These are phyloP conservation scores for Copromyces sp. DNA, from an alignment of 495 filamentous ascomycete species.

Conservation along the genomic window DNA sequence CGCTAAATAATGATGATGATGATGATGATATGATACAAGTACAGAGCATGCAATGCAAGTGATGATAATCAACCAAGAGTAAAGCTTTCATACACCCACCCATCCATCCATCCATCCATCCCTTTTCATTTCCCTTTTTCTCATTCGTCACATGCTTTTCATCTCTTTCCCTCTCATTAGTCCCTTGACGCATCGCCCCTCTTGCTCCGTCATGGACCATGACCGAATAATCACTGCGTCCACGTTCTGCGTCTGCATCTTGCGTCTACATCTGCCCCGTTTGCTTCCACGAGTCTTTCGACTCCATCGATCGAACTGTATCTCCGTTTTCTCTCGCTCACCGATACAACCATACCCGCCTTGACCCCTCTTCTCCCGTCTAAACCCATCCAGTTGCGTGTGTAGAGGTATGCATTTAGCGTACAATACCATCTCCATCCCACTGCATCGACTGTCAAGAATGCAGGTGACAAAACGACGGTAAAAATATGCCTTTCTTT, in stretches of 20 bases:
- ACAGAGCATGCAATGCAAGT: neutral
- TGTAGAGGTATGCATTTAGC: neutral
- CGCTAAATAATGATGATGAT: no score
- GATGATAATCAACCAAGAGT: no score
- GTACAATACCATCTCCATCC: neutral
- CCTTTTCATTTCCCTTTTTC: neutral
- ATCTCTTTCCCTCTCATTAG: neutral
- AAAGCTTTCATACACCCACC: no score
- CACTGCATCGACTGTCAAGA: neutral
- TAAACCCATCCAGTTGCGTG: neutral
- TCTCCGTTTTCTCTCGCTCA: neutral
- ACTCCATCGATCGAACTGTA: neutral
- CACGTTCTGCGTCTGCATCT: no score
- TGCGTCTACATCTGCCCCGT: neutral
- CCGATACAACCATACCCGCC: accelerated
- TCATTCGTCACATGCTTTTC: neutral
- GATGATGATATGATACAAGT: neutral
- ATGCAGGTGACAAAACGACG: neutral
- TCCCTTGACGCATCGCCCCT: neutral
- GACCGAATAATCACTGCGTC: neutral
- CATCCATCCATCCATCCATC: neutral
- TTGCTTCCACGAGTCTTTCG: neutral
- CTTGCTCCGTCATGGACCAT: neutral
- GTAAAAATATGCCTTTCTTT: neutral
- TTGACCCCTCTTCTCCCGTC: neutral